Conservation (phyloP, 108 stramenopile genomes). For the Epithemia pelagica region DNA sequence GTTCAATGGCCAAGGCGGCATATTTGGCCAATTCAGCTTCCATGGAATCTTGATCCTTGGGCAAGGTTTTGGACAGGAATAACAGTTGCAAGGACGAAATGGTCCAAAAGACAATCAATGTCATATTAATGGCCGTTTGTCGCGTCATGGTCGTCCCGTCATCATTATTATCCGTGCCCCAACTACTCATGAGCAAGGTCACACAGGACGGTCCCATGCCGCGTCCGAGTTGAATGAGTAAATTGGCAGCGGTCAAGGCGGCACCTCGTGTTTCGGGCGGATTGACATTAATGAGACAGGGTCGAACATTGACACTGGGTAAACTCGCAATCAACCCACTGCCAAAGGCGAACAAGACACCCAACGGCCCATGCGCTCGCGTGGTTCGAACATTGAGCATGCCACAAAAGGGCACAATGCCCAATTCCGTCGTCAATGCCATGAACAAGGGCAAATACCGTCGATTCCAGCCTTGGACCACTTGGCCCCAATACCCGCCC, state of each 20-base stretch:
- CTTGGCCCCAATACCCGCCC: conserved; percentile 48
- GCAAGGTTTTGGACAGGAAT: conserved; percentile 42
- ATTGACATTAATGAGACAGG: conserved; percentile 68
- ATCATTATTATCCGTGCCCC: conserved; percentile 25
- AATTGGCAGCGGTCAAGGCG: conserved; percentile 57
- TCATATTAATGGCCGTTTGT: neutral
- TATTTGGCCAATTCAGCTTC: conserved; percentile 48
- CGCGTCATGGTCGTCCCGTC: conserved; percentile 25
- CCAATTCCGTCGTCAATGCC: conserved; percentile 39
- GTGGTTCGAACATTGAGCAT: conserved; percentile 42
- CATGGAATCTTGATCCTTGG: conserved; percentile 62
- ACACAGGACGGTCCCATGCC: conserved; percentile 56
- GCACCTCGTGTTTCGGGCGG: conserved; percentile 72
- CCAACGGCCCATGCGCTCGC: conserved; percentile 27
- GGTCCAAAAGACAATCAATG: conserved; percentile 46
- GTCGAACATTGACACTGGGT: conserved; percentile 61
- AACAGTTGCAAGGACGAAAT: conserved; percentile 43
- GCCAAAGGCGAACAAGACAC: conserved; percentile 32
- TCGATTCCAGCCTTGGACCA: conserved; percentile 24
- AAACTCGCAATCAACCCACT: conserved; percentile 50
- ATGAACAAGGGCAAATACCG: conserved; percentile 50
- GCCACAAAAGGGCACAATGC: conserved; percentile 49
- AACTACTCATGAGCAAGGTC: conserved; percentile 34
- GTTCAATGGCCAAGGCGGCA: conserved; percentile 17
- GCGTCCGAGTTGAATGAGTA: conserved; percentile 50